A percentile compares a stretch with the other conserved stretches of the same genome.
Evolutionary conservation across 2,329 filamentous ascomycete genomes (phyloP).

Genomic region (Claviceps sp.): DNA sequence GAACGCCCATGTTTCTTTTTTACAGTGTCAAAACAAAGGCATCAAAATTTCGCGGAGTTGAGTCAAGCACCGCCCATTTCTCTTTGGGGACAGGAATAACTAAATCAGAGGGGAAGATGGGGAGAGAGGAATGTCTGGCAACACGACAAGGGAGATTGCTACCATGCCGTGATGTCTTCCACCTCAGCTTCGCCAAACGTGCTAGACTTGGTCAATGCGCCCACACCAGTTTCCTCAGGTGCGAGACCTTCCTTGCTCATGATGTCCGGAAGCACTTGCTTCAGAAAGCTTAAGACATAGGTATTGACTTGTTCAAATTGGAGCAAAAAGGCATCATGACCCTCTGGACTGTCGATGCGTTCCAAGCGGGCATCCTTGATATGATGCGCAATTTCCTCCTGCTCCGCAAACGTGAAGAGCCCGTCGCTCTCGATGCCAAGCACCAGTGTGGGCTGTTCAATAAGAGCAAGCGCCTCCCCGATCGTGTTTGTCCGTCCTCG

Average conservation of each 20-base stretch:
- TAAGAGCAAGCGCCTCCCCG: slow-evolving; percentile 61
- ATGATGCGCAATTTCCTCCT: slow-evolving; percentile 75
- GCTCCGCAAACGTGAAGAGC: slow-evolving; percentile 92
- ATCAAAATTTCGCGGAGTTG: neutral
- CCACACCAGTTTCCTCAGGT: slow-evolving; percentile 37
- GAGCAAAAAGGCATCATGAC: slow-evolving; percentile 89
- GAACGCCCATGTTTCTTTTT: neutral
- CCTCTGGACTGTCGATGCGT: slow-evolving; percentile 86
- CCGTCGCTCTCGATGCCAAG: slow-evolving; percentile 93
- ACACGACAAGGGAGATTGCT: slow-evolving; percentile 13
- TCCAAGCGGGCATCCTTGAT: slow-evolving; percentile 67
- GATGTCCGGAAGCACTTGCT: slow-evolving; percentile 72
- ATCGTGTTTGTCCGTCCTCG: slow-evolving; percentile 57
- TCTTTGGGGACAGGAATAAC: no score
- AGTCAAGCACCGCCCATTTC: neutral
- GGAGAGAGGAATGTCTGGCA: neutral
- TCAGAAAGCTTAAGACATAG: slow-evolving; percentile 73
- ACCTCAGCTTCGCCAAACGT: slow-evolving; percentile 94
- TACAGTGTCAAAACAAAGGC: neutral
- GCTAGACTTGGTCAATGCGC: slow-evolving; percentile 66
- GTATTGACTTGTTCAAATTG: slow-evolving; percentile 96
- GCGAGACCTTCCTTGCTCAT: slow-evolving; percentile 52
- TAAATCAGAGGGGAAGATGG: neutral
- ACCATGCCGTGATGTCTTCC: slow-evolving; percentile 94
- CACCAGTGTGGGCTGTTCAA: slow-evolving; percentile 80